Evolutionary conservation across 495 filamentous ascomycete genomes (phyloP), one percentile per base, ranked within the genome.

Genomic region (Penicillium salamii): DNA sequence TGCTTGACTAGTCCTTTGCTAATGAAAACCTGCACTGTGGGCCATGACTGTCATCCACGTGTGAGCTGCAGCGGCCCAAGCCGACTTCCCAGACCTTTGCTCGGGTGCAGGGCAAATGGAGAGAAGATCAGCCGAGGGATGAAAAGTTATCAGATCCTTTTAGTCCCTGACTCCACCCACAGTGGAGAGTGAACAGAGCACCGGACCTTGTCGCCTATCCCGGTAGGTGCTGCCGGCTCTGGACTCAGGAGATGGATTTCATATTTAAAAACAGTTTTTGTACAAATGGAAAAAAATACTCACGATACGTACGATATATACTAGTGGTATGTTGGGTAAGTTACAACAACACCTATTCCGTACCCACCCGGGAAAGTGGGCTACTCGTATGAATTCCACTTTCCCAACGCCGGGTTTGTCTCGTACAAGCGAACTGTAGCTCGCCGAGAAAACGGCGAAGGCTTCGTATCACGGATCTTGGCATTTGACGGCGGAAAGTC

Each of bases 121-220:
- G 14, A 20, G 15, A 12, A 7, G 18, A 26, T 26, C 34, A 21
- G 12, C 26, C 13, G 28, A 21, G 12, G 7, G 9, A 32, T n/a
- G 11, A 19, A 39, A 39, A 32, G 35, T 48, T 48, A 39, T 48
- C 45, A 39, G 45, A 48, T 48, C 45, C 1, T 48, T 48, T 23
- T 20, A 4, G 5, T 39, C 45, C 44, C 24, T 38, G 24, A 26
- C 37, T 40, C 35, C 35, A 29, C 45, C 7, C 3, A 17, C 5
- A 20, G 35, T 48, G 45, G 45, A 32, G 7, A 5, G 12, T n/a
- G 18, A 15, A 31, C 8, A 38, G n/a, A 35, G 15, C 18, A 18
- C 18, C n/a, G 19, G 26, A 19, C 7, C 14, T n/a, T 29, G 33
- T 37, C 18, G 9, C 12, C 23, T 36, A 28, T 21, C 7, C 14